Evolutionary conservation across 352 stramenopile genomes (phyloP).

Genomic region (Blastocystis sp.): DNA sequence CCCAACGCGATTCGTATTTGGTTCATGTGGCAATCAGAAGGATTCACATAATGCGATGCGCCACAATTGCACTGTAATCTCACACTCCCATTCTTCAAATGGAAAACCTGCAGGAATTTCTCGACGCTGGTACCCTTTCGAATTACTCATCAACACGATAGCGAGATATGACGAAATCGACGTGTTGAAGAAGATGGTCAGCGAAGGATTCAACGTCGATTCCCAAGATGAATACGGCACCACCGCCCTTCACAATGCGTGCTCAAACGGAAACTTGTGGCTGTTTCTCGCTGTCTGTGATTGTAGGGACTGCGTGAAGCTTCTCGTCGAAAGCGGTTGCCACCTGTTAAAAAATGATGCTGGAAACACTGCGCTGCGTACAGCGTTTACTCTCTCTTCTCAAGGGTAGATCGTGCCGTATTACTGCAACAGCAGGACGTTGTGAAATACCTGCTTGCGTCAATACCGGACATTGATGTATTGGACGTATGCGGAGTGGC

Average conservation of each 20-base stretch:
- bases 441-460: background rate
- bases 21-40: too few relatives aligned
- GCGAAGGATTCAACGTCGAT: background rate
- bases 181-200: background rate
- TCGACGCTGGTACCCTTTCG: background rate
- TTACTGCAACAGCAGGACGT: slow-evolving; percentile 36
- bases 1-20: too few relatives aligned
- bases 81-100: background rate
- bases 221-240: background rate
- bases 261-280: background rate
- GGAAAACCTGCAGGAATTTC: background rate
- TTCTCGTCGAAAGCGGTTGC: background rate
- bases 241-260: background rate
- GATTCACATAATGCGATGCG: too few relatives aligned
- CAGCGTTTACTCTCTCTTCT: background rate
- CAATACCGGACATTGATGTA: slow-evolving; percentile 2
- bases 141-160: background rate
- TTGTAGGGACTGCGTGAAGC: background rate
- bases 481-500: background rate
- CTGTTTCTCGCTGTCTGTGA: background rate
- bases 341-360: slow-evolving; percentile 18
- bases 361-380: slow-evolving; percentile 11
- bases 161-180: background rate
- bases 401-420: slow-evolving; percentile 22
- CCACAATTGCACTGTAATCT: too few relatives aligned